Percentiles rank a stretch among this genome's conserved stretches.
Conservation (phyloP, 306 rosid genomes). For the Cucurbita ficifolia region DNA sequence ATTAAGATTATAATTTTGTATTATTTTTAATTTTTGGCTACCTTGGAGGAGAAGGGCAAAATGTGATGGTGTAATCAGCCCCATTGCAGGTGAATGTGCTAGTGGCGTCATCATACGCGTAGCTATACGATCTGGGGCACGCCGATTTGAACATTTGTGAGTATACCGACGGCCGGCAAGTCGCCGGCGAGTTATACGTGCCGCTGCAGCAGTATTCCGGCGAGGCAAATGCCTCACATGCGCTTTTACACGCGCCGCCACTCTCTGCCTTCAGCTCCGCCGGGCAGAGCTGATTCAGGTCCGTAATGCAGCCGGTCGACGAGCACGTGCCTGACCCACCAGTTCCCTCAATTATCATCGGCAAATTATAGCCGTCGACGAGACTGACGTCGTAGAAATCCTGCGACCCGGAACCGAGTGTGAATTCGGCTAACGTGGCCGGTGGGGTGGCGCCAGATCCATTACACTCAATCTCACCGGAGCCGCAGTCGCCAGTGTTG, state of each 20-base stretch:
- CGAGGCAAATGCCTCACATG: conserved; percentile 66
- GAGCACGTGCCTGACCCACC: conserved; percentile 55
- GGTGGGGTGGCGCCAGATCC: conserved; percentile 75
- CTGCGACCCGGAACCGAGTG: conserved; percentile 54
- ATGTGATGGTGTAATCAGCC: conserved; percentile 62
- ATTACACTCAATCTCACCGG: conserved; percentile 49
- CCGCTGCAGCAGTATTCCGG: conserved; percentile 84
- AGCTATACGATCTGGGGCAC: conserved; percentile 76
- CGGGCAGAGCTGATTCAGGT: conserved; percentile 56
- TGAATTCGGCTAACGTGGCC: conserved; percentile 85
- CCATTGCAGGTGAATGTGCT: conserved; percentile 43
- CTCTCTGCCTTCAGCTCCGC: conserved; percentile 34
- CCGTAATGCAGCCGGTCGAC: conserved; percentile 54
- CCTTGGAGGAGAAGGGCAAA: conserved; percentile 65
- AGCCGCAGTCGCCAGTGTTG: conserved; percentile 70
- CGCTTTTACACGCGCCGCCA: conserved; percentile 76
- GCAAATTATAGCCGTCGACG: conserved; percentile 83
- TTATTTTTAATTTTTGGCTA: not conserved
- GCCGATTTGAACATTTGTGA: conserved; percentile 68
- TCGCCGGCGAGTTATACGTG: conserved; percentile 35
- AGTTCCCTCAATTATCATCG: conserved; percentile 47
- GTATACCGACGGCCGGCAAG: conserved; percentile 64
- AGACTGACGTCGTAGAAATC: conserved; percentile 92
- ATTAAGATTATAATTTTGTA: too few species aligned
- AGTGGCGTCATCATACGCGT: conserved; percentile 41